A percentile compares a stretch with the other conserved stretches of the same genome.
Evolutionary conservation across 257 asterid species (phyloP).

Genomic region (Thymus mandschuricus): DNA sequence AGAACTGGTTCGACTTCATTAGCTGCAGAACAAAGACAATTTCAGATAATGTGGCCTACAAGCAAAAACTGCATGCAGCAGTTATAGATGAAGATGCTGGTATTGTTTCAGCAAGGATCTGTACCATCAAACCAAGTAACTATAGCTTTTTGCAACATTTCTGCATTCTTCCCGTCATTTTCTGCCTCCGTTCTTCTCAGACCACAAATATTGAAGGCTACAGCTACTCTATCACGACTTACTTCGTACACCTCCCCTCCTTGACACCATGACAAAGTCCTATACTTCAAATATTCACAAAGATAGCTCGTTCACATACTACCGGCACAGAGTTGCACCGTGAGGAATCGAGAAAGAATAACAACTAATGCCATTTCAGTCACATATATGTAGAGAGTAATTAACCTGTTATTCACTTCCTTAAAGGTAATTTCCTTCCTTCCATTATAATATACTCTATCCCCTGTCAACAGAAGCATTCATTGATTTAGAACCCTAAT

Average conservation of each 20-base stretch:
- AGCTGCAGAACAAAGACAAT: slow-evolving; percentile 31
- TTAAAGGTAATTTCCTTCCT: neutral
- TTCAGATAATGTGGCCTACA: too few species aligned
- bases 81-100: too few species aligned
- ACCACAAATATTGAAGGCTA: slow-evolving; percentile 46
- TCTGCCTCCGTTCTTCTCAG: slow-evolving; percentile 25
- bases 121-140: slow-evolving; percentile 63
- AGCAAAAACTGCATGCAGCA: too few species aligned
- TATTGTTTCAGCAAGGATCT: neutral
- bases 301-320: neutral
- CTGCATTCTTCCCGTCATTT: slow-evolving; percentile 39
- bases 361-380: neutral
- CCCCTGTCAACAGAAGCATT: slow-evolving; percentile 51
- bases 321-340: neutral
- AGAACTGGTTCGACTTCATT: slow-evolving; percentile 56
- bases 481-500: neutral
- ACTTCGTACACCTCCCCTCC: slow-evolving; percentile 73
- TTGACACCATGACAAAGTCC: slow-evolving; percentile 57
- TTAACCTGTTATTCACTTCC: slow-evolving; percentile 43
- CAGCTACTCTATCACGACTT: slow-evolving; percentile 58
- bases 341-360: neutral
- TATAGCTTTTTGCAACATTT: slow-evolving; percentile 35
- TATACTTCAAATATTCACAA: too few species aligned
- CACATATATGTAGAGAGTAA: neutral
- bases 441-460: slow-evolving; percentile 32